These are phyloP conservation scores for Trichopus zeylanicus DNA, from an alignment of 116 monocot species.

Conservation along the genomic window DNA sequence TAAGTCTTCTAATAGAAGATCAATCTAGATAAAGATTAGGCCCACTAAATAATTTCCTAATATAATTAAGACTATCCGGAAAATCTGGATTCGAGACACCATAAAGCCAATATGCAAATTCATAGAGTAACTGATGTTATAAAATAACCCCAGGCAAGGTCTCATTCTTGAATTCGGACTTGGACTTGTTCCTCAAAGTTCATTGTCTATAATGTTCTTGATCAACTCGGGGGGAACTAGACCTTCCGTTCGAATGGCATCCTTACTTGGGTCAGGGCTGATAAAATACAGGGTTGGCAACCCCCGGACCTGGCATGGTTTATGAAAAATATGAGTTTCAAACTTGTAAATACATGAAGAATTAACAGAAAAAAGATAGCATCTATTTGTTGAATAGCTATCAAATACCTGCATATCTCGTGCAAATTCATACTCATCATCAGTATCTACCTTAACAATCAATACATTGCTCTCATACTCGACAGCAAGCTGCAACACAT, in stretches of 20 bases:
- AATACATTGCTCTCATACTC: slow-evolving; percentile 67
- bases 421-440: slow-evolving; percentile 89
- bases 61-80: too few species aligned
- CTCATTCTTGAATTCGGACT: too few species aligned
- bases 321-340: not conserved
- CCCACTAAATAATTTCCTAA: too few species aligned
- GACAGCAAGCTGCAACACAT: slow-evolving; percentile 62
- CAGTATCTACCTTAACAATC: slow-evolving; percentile 92
- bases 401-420: slow-evolving; percentile 77
- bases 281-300: slow-evolving; percentile 85
- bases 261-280: slow-evolving; percentile 76
- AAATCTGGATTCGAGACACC: too few species aligned
- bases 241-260: slow-evolving; percentile 88
- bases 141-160: not conserved
- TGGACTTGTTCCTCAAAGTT: slow-evolving; percentile 30
- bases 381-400: not conserved
- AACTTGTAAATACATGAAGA: not conserved
- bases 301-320: slow-evolving; percentile 53
- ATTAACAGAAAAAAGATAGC: not conserved
- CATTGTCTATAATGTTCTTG: slow-evolving; percentile 78
- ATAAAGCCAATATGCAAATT: too few species aligned
- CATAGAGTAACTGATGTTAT: not conserved
- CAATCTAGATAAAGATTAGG: too few species aligned
- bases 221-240: slow-evolving; percentile 77
- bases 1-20: too few species aligned